Evolutionary conservation across 805 yeast species (phyloP), one percentile per base, ranked within the genome.

Genomic region (Lipomyces lipofer): DNA sequence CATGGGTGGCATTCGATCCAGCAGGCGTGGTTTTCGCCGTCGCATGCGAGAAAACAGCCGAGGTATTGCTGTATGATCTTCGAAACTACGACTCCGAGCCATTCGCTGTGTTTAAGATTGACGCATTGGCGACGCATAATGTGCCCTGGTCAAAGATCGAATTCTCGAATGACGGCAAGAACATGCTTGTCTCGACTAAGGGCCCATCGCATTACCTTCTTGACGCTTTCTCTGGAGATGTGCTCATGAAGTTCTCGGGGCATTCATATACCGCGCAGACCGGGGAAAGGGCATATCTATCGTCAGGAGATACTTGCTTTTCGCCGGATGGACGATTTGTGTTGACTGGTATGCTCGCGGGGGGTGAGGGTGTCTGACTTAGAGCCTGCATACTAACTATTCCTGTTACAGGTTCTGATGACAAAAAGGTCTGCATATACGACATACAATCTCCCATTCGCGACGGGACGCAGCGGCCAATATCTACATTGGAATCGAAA

Each of bases 21-120:
- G 80, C 86, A 35, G 96, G 96, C 0, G 72, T 84, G 7, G 86
- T 91, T 0, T 83, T 89, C 70, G 96, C 88, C 0, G 77, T 86
- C 12, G 90, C 78, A 3, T 73, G 76, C 24, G 74, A 75, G 22
- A 70, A 67, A 13, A 65, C 73, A 10, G 69, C 73, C 24, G 75
- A 73, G 33, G 73, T 83, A 4, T 76, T 81, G 1, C 69, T 91
- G 29, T 88, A 87, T 64, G 88, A 85, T 60, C 61, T 80, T 30
- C 76, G 81, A 49, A 76, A 75, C 46, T 80, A 80, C 64, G 84
- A 82, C 30, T 76, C 77, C 32, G 81, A 69, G 61, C 92, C 79
- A 54, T 88, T 81, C 64, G 61, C 73, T 5, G 70, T 76, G 1
- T 74, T 78, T 45, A 68, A 71, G 13, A 69, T 79, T 6, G 74